Evolutionary conservation across 2,329 filamentous ascomycete species (phyloP).

Genomic region (Cytospora paraplurivora): DNA sequence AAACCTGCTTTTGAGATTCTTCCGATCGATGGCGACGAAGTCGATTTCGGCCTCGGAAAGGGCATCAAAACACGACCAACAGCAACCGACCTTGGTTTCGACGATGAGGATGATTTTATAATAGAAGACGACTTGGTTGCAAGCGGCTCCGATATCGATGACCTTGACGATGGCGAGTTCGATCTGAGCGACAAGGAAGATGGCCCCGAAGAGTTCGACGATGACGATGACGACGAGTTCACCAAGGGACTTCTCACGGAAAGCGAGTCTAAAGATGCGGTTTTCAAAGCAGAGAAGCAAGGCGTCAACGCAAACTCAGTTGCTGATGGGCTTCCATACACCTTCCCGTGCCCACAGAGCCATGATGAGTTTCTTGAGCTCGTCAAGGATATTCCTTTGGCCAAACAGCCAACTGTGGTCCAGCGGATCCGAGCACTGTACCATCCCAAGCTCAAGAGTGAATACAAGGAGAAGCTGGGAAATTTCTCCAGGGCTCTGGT

Average conservation of each 20-base stretch:
- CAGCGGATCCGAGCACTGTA: slow-evolving; percentile 91
- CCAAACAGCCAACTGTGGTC: slow-evolving; percentile 75
- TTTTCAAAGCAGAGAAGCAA: slow-evolving; percentile 52
- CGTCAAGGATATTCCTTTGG: slow-evolving; percentile 60
- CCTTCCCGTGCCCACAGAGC: slow-evolving; percentile 80
- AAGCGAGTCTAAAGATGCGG: slow-evolving; percentile 55
- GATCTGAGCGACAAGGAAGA: slow-evolving; percentile 51
- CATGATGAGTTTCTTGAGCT: slow-evolving; percentile 74
- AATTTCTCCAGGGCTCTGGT: slow-evolving; percentile 68
- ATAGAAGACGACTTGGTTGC: slow-evolving; percentile 88
- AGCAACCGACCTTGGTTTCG: slow-evolving; percentile 69
- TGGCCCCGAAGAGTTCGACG: slow-evolving; percentile 40
- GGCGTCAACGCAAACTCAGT: slow-evolving; percentile 45
- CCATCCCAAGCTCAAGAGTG: slow-evolving; percentile 80
- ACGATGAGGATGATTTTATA: slow-evolving; percentile 92
- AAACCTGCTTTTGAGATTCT: slow-evolving; percentile 36
- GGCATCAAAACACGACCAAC: slow-evolving; percentile 61
- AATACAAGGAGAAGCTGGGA: slow-evolving; percentile 81
- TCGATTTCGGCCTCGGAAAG: slow-evolving; percentile 61
- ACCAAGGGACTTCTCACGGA: slow-evolving; percentile 67
- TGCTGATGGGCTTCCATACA: slow-evolving; percentile 70
- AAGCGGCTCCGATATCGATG: slow-evolving; percentile 69
- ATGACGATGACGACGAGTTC: slow-evolving; percentile 68
- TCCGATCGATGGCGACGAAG: slow-evolving; percentile 45
- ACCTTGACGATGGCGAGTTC: slow-evolving; percentile 56